Base-by-base conservation (phyloP, 2,329 filamentous ascomycete genomes). In the Cladophialophora chaetospira region DNA sequence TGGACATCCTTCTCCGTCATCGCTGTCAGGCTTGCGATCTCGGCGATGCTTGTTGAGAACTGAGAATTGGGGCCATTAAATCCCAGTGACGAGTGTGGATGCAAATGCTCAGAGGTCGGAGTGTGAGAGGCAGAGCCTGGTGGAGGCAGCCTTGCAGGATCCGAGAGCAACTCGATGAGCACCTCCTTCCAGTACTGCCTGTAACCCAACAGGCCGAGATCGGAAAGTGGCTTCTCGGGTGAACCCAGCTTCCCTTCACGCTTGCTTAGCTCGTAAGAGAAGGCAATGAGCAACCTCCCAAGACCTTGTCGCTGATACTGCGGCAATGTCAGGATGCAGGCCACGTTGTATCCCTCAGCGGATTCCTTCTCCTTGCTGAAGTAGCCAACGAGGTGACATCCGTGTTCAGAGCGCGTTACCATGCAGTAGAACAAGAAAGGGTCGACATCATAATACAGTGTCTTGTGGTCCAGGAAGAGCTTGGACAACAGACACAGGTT, bases 1-100 rank as follows among this genome's bases (percentile, higher is more conserved):
- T 97, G 86, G 11, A 99, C 93, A 71, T 99, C 94, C 67, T 91
- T 91, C 4, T 91, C 92, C n/a, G 93, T 97, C 93, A 99, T 97
- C 2, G 92, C 88, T 6, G 94, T 85, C 29, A 85, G 74, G 4
- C 82, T 79, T 0, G 91, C 92, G 50, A 99, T 83, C 47, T 89
- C 84, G 67, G 97, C 92, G 52, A 97, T 92, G 55, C 88, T 96
- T 52, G 89, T 87, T 15, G 69, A 65, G 54, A 76, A 62, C 36
- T 62, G 63, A 8, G 55, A 60, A 15, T 55, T 50, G 17, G 59
- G 55, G 4, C 53, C 48, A 5, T 38, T 53, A 49, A 60, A 60
- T 13, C 50, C 53, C 10, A 62, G 44, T 13, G 54, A 60, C 8
- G 58, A 42, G 28, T 63, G 63, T 9, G 60, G 63, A 36, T 64